Conservation (phyloP, 768 basidiomycete genomes). For the Paxillus involutus region DNA sequence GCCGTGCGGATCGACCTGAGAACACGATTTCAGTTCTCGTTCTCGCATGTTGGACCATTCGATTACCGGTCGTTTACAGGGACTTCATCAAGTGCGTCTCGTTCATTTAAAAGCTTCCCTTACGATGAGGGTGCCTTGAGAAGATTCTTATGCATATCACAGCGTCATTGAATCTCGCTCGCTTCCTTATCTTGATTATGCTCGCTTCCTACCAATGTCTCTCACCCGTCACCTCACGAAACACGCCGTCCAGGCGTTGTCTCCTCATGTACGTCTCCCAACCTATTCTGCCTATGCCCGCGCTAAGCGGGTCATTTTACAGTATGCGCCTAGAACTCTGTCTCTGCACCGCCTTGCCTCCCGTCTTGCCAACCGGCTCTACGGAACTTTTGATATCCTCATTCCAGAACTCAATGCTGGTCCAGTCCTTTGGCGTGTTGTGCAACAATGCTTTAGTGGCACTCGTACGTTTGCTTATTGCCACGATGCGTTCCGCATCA, state of each 20-base stretch:
- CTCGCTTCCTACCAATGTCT: constrained; percentile 56
- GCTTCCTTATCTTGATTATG: constrained; percentile 79
- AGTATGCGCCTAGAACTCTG: constrained; percentile 67
- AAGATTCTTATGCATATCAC: constrained; percentile 9
- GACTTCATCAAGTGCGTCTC: constrained; percentile 69
- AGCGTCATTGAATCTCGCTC: constrained; percentile 76
- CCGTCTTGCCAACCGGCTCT: constrained; percentile 58
- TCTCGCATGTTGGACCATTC: constrained; percentile 76
- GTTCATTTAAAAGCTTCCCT: background rate
- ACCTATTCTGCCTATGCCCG: background rate
- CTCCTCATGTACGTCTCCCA: constrained; percentile 56
- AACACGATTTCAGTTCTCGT: constrained; percentile 68
- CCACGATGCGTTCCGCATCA: background rate
- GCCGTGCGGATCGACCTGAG: constrained; percentile 38
- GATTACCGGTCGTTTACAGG: constrained; percentile 71
- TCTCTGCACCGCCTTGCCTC: constrained; percentile 61
- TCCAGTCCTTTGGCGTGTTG: constrained; percentile 76
- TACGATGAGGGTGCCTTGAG: background rate
- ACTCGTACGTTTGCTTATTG: constrained; percentile 59
- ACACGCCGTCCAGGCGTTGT: constrained; percentile 62
- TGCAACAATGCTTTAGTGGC: constrained; percentile 60
- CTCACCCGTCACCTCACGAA: constrained; percentile 75
- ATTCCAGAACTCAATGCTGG: constrained; percentile 77
- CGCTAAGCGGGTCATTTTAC: constrained; percentile 14
- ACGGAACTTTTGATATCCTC: constrained; percentile 52